Evolutionary conservation across 371 early-diverging fungal genomes (phyloP), one percentile per base, ranked within the genome.

Genomic region (Rhizopus delemar): DNA sequence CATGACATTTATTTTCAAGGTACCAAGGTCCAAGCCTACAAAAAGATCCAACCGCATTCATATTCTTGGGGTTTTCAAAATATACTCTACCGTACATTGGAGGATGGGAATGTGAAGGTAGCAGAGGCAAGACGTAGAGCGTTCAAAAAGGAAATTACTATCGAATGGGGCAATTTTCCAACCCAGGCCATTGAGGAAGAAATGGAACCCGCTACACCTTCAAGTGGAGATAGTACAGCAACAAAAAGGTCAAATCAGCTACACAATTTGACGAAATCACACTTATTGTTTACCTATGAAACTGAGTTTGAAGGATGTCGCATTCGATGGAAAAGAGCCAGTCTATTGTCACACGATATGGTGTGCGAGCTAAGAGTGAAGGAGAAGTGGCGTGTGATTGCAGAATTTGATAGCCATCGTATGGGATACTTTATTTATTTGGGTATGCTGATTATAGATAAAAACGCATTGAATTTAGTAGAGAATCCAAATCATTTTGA

Each of bases 21-120:
- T 5, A 70, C 74, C 16, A 80, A 76, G 46, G 55, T 53, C 3
- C 50, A 66, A 11, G 65, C 58, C 4, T 80, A 69, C 35, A 65
- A 70, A 33, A 80, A 80, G 41, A 49, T 66, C 1, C 80, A 80
- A 31, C 68, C 73, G 13, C 80, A 80, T 45, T 80, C 77, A 3
- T 80, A 80, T 51, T 73, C 77, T 8, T 80, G 80, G 80, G 80
- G 80, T 15, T 80, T 80, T 51, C 80, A 80, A 55, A 80, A 80
- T 48, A 49, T 69, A 3, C 51, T 79, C 11, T 79, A 70, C 48
- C 63, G 70, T 13, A 53, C 41, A 16, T 5, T 9, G 7, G 45
- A 41, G 4, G 36, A 33, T 4, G 51, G 63, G 29, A 60, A 43
- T 15, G 48, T 51, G 16, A 73, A 69, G 38, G 69, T 77, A 22